These are phyloP conservation scores for Chiua virens DNA, from an alignment of 768 basidiomycete species.

Conservation along the genomic window DNA sequence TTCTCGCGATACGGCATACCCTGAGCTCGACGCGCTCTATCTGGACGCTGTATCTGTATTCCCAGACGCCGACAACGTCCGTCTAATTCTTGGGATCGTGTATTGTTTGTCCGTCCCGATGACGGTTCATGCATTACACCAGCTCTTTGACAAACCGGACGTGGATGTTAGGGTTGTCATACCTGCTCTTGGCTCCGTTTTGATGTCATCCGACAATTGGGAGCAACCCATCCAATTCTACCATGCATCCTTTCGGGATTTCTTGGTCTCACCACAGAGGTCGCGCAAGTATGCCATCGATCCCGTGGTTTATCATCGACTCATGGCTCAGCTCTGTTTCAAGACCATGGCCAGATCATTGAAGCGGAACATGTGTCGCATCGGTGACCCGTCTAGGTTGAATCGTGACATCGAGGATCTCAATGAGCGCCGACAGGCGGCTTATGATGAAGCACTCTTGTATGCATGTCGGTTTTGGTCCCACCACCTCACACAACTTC, in stretches of 20 bases:
- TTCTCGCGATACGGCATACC: constrained; percentile 5
- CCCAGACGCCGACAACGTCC: constrained; percentile 14
- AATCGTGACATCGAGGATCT: constrained; percentile 16
- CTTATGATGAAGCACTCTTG: constrained; percentile 9
- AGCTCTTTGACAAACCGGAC: constrained; percentile 9
- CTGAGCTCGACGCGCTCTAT: constrained; percentile 16
- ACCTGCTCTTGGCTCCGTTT: constrained; percentile 19
- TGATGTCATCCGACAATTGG: constrained; percentile 10
- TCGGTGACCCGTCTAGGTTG: constrained; percentile 13
- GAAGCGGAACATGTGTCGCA: constrained; percentile 15
- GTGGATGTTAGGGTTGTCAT: constrained; percentile 17
- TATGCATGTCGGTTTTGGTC: constrained; percentile 22
- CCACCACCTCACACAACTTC: constrained; percentile 14
- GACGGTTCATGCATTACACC: constrained; percentile 8
- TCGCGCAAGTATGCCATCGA: constrained; percentile 9
- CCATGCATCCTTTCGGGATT: constrained; percentile 21
- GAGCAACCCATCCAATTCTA: constrained; percentile 21
- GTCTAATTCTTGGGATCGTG: constrained; percentile 18
- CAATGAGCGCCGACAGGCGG: constrained; percentile 1
- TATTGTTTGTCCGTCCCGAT: constrained; percentile 17
- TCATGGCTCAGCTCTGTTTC: constrained; percentile 18
- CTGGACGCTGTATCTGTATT: constrained; percentile 14
- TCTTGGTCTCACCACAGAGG: constrained; percentile 13
- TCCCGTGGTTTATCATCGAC: constrained; percentile 12
- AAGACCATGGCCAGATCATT: constrained; percentile 11